Conservation (phyloP, 257 asterid species). For the Nicotiana paniculata region DNA sequence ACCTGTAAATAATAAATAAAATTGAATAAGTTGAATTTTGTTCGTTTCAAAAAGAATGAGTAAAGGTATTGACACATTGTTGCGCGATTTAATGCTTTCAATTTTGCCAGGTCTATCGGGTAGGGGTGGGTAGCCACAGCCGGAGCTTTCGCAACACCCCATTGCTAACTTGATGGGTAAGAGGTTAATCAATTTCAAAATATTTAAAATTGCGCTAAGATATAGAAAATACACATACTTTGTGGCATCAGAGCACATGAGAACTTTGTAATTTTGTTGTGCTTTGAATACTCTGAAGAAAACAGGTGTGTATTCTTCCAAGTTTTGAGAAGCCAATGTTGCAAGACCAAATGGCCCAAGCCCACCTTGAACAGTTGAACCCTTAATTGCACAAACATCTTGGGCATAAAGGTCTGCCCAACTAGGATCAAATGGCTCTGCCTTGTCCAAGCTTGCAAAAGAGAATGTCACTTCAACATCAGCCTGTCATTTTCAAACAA, state of each 20-base stretch:
- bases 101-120: no score
- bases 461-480: conserved; percentile 68
- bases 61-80: no score
- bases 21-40: not conserved
- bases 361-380: conserved; percentile 50
- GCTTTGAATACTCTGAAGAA: conserved; percentile 59
- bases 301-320: conserved; percentile 68
- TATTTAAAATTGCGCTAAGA: not conserved
- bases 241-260: conserved; percentile 62
- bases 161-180: no score
- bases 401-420: conserved; percentile 56
- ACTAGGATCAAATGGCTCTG: conserved; percentile 51
- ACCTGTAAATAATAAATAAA: not conserved
- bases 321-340: conserved; percentile 52
- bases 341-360: conserved; percentile 73
- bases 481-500: conserved; percentile 29
- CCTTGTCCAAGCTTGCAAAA: conserved; percentile 46
- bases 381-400: conserved; percentile 39
- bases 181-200: not conserved
- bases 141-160: no score
- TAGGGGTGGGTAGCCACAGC: no score
- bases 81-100: no score
- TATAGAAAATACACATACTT: conserved; percentile 21
- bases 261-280: conserved; percentile 35
- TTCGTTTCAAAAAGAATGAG: no score